Percentiles rank a stretch among this genome's conserved stretches.
These are phyloP conservation scores for Chlamydomonas asymmetrica DNA, from an alignment of 139 green algal species.

Conservation along the genomic window DNA sequence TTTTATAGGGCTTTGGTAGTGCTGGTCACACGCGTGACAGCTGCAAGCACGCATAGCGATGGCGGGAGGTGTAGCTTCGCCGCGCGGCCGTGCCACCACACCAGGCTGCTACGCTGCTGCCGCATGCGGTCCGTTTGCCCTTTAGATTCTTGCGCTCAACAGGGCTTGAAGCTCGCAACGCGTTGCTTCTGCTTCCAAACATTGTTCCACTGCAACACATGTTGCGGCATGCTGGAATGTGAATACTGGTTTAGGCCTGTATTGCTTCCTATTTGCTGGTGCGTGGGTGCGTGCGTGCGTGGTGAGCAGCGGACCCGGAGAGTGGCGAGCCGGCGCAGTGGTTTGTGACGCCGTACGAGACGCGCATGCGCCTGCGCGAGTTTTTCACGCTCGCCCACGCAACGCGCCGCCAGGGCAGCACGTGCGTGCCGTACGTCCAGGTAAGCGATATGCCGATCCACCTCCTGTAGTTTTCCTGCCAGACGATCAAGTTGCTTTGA, in stretches of 20 bases:
- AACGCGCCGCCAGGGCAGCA: not conserved
- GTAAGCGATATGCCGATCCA: conserved; percentile 22
- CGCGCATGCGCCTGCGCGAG: conserved; percentile 17
- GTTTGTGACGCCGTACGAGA: conserved; percentile 47
- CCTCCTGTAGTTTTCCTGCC: not conserved
- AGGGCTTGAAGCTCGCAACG: no score
- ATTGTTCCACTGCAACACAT: not conserved
- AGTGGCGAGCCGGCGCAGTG: conserved; percentile 6
- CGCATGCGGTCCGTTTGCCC: no score
- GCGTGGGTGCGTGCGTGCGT: not conserved
- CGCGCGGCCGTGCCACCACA: no score
- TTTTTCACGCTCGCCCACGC: conserved; percentile 30
- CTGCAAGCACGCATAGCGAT: no score
- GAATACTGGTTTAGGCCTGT: not conserved
- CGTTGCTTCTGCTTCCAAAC: no score
- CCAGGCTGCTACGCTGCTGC: no score
- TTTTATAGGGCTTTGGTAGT: no score
- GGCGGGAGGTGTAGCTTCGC: no score
- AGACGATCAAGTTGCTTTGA: not conserved
- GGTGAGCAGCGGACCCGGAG: not conserved
- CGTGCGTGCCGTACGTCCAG: conserved; percentile 50
- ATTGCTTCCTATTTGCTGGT: not conserved
- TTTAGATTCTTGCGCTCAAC: no score
- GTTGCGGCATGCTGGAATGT: not conserved
- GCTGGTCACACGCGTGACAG: no score